A percentile compares a stretch with the other conserved stretches of the same genome.
Conservation (phyloP, 1,284 basidiomycete species). For the Ceratobasidium theobromae region DNA sequence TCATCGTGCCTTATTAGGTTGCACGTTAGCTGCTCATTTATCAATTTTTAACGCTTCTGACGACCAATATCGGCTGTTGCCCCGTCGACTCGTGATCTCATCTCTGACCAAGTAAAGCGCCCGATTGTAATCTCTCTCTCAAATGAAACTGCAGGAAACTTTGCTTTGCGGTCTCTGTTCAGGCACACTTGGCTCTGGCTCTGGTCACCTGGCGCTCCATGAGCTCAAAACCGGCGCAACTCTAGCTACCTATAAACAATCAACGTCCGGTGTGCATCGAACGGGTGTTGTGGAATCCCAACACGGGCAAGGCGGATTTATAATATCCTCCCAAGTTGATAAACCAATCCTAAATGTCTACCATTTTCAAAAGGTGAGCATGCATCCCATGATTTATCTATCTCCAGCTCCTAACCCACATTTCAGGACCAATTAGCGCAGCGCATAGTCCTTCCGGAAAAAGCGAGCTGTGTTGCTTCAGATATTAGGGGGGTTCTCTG, state of each 20-base stretch:
- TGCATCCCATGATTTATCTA: slow-evolving; percentile 1
- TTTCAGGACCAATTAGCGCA: slow-evolving; percentile 82
- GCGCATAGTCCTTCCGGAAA: slow-evolving; percentile 89
- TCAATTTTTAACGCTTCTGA: background rate
- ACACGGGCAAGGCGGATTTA: slow-evolving; percentile 69
- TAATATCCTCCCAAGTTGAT: slow-evolving; percentile 74
- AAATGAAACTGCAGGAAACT: slow-evolving; percentile 66
- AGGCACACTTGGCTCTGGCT: slow-evolving; percentile 49
- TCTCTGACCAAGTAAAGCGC: background rate
- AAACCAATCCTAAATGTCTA: slow-evolving; percentile 81
- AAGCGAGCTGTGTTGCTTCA: slow-evolving; percentile 74
- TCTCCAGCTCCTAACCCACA: slow-evolving; percentile 21
- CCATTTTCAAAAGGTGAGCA: slow-evolving; percentile 74
- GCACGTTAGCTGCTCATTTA: background rate
- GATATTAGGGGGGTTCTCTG: slow-evolving; percentile 75
- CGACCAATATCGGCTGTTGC: slow-evolving; percentile 4
- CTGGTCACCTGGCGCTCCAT: slow-evolving; percentile 64
- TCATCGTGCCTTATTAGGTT: background rate
- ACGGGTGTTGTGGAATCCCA: slow-evolving; percentile 62
- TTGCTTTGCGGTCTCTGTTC: slow-evolving; percentile 63
- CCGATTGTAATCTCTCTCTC: background rate
- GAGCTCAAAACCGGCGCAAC: slow-evolving; percentile 69
- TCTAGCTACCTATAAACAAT: slow-evolving; percentile 76
- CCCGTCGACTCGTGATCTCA: background rate
- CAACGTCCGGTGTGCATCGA: slow-evolving; percentile 58